Evolutionary conservation across 176 grass and related monocot genomes (phyloP).

Genomic region (Oryza longistaminata): DNA sequence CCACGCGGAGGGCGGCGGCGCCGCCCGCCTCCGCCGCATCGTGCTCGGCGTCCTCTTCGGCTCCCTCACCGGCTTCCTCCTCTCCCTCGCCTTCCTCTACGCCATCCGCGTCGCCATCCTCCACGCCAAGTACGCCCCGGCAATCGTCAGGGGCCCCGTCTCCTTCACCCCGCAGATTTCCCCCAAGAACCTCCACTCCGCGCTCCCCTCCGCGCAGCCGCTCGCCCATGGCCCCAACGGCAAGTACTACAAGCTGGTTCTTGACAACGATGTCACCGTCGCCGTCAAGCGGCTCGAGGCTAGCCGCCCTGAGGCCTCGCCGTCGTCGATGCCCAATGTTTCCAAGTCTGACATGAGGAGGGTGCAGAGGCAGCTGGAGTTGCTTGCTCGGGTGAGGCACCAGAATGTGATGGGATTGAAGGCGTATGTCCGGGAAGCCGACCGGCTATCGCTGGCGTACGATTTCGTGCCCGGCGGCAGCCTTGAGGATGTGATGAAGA

Average conservation of each 20-base stretch:
- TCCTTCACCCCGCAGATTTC: conserved; percentile 87
- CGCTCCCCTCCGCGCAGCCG: conserved; percentile 54
- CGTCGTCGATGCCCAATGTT: conserved; percentile 11
- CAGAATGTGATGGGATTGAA: conserved; percentile 77
- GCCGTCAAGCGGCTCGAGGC: conserved; percentile 66
- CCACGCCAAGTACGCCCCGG: conserved; percentile 59
- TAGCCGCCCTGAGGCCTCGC: conserved; percentile 34
- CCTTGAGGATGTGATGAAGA: conserved; percentile 91
- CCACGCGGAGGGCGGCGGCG: conserved; percentile 45
- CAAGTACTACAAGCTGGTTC: conserved; percentile 71
- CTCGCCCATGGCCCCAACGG: conserved; percentile 50
- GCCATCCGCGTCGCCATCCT: conserved; percentile 69
- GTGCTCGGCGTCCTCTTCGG: conserved; percentile 85
- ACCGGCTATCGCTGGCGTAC: conserved; percentile 75
- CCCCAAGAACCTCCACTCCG: conserved; percentile 62
- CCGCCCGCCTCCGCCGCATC: conserved; percentile 60
- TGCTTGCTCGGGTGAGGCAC: conserved; percentile 68
- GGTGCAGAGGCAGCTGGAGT: conserved; percentile 78
- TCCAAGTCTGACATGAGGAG: conserved; percentile 84
- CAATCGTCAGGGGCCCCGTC: conserved; percentile 74
- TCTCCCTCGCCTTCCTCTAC: conserved; percentile 74
- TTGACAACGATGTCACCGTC: conserved; percentile 68
- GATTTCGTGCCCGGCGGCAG: conserved; percentile 68
- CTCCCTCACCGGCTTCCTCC: conserved; percentile 73
- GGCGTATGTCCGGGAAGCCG: conserved; percentile 73